phyloP scores from a whole-genome alignment of 2,329 filamentous ascomycete species.

The Alternaria sp. region DNA sequence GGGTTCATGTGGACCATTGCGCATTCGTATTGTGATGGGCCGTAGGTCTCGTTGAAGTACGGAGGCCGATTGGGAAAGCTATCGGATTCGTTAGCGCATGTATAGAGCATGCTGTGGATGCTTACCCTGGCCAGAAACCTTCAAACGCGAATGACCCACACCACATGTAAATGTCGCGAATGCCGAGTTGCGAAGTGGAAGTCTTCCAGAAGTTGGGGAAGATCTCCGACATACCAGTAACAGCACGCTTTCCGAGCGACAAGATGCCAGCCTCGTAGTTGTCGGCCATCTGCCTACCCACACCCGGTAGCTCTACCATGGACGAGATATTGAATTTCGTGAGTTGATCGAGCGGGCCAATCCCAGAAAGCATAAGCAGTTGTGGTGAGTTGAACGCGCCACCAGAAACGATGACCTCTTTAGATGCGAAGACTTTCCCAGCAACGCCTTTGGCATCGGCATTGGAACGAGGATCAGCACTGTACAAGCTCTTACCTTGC shows the following conservation, averaged over 20 bases:
- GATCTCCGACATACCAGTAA: background rate
- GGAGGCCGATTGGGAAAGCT: background rate
- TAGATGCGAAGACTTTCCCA: slow-evolving; percentile 18
- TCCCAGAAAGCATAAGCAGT: slow-evolving; percentile 66
- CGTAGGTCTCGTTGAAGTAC: slow-evolving; percentile 8
- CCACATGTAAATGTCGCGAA: slow-evolving; percentile 40
- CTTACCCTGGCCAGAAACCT: background rate
- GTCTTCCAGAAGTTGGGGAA: slow-evolving; percentile 34
- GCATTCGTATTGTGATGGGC: slow-evolving; percentile 35
- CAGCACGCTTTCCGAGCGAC: background rate
- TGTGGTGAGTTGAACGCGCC: slow-evolving; percentile 69
- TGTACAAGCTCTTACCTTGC: slow-evolving; percentile 47
- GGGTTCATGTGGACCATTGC: background rate
- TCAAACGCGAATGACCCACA: background rate
- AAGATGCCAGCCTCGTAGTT: background rate
- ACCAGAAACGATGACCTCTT: slow-evolving; percentile 33
- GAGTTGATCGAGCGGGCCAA: slow-evolving; percentile 62
- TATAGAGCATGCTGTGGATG: no score
- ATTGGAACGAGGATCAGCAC: slow-evolving; percentile 47
- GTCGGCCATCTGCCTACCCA: background rate
- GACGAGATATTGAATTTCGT: slow-evolving; percentile 59
- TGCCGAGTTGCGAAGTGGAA: slow-evolving; percentile 13
- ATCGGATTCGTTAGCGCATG: background rate
- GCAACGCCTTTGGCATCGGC: slow-evolving; percentile 33
- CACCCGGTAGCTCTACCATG: slow-evolving; percentile 30